phyloP scores from a whole-genome alignment of 306 rosid species.

The Trifolium dubium region DNA sequence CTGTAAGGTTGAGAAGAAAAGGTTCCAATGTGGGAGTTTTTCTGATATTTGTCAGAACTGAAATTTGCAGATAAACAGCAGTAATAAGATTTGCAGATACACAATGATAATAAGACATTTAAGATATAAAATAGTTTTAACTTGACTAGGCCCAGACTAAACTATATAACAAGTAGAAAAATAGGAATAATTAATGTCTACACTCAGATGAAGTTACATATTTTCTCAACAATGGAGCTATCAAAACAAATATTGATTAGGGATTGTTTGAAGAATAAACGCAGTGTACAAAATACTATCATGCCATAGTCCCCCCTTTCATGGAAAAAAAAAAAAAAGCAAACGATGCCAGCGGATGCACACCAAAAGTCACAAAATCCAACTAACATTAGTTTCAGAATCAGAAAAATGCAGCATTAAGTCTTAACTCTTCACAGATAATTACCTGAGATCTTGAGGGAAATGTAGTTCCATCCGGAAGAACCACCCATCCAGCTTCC shows the following conservation, averaged over 20 bases:
- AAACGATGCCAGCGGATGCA: constrained; percentile 21
- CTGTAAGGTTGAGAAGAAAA: constrained; percentile 68
- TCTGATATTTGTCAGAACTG: constrained; percentile 54
- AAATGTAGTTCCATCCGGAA: constrained; percentile 95
- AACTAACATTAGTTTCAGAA: constrained; percentile 19
- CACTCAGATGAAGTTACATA: constrained; percentile 8
- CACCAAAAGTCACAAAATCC: constrained; percentile 23
- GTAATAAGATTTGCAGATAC: constrained; percentile 39
- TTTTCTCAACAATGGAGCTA: constrained; percentile 26
- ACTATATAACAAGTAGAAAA: constrained; percentile 16
- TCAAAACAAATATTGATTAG: constrained; percentile 28
- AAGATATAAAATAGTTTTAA: constrained; percentile 25
- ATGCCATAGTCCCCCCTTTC: background rate
- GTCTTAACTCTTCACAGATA: constrained; percentile 8
- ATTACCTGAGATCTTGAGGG: constrained; percentile 91
- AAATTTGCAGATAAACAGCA: constrained; percentile 41
- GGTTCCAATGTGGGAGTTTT: constrained; percentile 49
- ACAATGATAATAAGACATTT: constrained; percentile 34
- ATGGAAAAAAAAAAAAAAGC: constrained; percentile 24
- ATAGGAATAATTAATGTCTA: constrained; percentile 5
- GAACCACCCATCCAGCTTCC: constrained; percentile 99
- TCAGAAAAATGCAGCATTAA: constrained; percentile 24
- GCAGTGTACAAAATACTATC: constrained; percentile 21
- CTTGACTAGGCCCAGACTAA: constrained; percentile 30
- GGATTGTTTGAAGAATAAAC: constrained; percentile 2